Evolutionary conservation across 192 early-diverging fungal genomes (phyloP), one percentile per base, ranked within the genome.

Genomic region (Coemansia sp.): DNA sequence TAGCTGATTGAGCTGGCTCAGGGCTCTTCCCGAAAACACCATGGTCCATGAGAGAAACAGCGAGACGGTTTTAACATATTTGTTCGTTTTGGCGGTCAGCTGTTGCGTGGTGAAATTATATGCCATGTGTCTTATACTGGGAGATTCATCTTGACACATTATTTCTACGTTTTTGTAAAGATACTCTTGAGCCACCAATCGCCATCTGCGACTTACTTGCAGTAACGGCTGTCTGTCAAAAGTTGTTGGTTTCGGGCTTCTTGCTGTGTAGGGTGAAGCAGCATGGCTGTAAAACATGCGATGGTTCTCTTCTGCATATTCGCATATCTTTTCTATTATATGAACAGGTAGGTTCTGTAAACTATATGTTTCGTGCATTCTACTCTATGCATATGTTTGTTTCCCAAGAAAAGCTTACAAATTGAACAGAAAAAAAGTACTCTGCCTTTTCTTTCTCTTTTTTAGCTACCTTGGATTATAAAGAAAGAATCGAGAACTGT

Each of bases 321-420:
- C 8, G 23, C 46, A 48, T 48, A 48, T 48, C 8, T 20, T 26
- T 26, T 48, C 46, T 48, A 48, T 48, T 9, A 48, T 48, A 48
- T 48, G 46, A 2, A 11, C 26, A 28, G 46, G 46, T 23, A 48
- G 12, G 23, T 23, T 48, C 14, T 48, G 46, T 21, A 48, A 48
- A 7, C 6, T 28, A n/a, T 11, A 5, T 7, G 3, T 7, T n/a
- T 19, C 23, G 5, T 7, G 14, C 46, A 48, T 48, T 30, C 6
- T 23, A 31, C 19, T 10, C 19, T 23, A 14, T 10, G 42, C 42
- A 43, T 43, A 46, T 46, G 44, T 9, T 6, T 20, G 23, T n/a
- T 46, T 13, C 2, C 33, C 7, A 13, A 48, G 23, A 48, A 20
- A 48, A 31, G 3, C 4, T 0, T 19, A 48, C 16, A 48, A 48